Evolutionary conservation across 176 grass and related monocot species (phyloP), one percentile per base, ranked within the genome.

Genomic region (Tuctoria greenei): DNA sequence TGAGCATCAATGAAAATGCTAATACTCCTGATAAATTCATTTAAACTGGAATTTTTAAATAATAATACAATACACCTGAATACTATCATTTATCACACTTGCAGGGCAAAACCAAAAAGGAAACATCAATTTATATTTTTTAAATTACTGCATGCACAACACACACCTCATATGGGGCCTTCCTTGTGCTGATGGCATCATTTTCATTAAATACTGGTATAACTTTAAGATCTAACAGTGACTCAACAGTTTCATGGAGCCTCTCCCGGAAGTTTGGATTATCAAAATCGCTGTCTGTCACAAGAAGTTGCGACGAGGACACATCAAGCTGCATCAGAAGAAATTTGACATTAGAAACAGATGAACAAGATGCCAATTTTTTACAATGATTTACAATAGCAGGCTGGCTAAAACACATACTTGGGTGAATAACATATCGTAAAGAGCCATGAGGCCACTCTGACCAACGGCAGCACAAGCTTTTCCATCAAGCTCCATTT

Each of bases 131-230:
- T 67, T 18, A 63, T 84, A 35, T 3, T 31, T 37, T 38, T 61
- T 52, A 9, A 4, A 31, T 27, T 51, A 35, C 36, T 47, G 14
- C 14, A 85, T 79, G 68, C 59, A 31, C 14, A 84, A 27, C 67
- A 23, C 74, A 45, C 56, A 97, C 95, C 91, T 98, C 95, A 70
- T 98, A 98, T 76, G 95, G 95, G 88, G 95, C 95, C 78, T 81
- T 98, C 55, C 95, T 85, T 26, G 95, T 98, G 72, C 95, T 98
- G 77, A 98, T 80, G 13, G 95, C 88, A 84, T 98, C 95, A 88
- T 98, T 98, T 71, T 98, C 95, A 63, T 98, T 98, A 78, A 98
- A 98, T 67, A 98, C 75, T 15, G 95, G 95, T 81, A 98, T 73
- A 79, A 98, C 95, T 88, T 60, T 89, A 74, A 88, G 84, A 71